Percentiles rank a stretch among this genome's conserved stretches.
Conservation (phyloP, 441 rosid genomes). For the Theobroma grandiflorum region DNA sequence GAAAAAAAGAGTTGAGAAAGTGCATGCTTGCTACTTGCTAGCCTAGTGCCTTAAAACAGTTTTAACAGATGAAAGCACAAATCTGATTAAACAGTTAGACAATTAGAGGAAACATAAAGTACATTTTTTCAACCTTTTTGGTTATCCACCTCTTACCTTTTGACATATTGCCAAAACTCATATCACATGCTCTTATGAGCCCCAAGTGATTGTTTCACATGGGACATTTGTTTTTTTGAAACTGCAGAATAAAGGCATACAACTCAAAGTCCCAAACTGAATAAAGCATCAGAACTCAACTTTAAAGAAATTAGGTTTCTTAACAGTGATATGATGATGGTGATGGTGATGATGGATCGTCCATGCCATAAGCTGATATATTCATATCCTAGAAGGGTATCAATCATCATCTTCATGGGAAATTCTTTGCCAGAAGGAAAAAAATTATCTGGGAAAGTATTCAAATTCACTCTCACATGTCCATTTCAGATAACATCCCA, state of each 20-base stretch:
- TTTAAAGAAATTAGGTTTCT: constrained; percentile 3
- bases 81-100: constrained; percentile 13
- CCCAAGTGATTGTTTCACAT: constrained; percentile 5
- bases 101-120: not conserved
- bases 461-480: not conserved
- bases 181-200: too few species aligned
- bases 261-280: not conserved
- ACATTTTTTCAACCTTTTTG: constrained; percentile 3
- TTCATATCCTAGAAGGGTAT: not conserved
- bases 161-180: not conserved
- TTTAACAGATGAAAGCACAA: not conserved
- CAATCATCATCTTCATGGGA: not conserved
- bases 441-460: not conserved
- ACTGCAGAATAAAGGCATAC: not conserved
- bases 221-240: not conserved
- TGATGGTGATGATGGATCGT: too few species aligned
- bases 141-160: not conserved
- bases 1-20: not conserved
- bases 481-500: not conserved
- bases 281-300: not conserved
- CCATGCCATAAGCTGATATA: not conserved
- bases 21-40: not conserved
- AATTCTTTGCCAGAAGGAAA: not conserved
- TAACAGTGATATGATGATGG: not conserved
- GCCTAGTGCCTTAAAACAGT: not conserved